Evolutionary conservation across 345 rosid genomes (phyloP).

Genomic region (Eucalyptus curtisii): DNA sequence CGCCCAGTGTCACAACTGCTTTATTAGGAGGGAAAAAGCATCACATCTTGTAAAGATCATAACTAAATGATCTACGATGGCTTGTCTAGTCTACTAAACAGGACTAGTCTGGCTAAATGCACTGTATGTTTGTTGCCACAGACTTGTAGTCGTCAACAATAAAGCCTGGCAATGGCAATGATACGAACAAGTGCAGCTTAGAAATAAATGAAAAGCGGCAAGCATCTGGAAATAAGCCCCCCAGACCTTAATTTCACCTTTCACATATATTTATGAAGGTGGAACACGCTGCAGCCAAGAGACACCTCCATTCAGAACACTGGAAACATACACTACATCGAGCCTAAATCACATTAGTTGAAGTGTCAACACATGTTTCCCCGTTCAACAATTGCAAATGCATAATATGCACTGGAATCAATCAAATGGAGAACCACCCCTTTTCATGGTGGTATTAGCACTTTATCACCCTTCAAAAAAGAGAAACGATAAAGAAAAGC

Average conservation of each 20-base stretch:
- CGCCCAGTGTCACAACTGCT: too few relatives aligned
- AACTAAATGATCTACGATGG: too few relatives aligned
- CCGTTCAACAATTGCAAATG: not conserved
- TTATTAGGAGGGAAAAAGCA: too few relatives aligned
- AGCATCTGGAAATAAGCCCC: not conserved
- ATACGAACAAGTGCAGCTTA: too few relatives aligned
- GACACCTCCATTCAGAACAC: not conserved
- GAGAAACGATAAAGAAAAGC: not conserved
- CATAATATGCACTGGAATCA: not conserved
- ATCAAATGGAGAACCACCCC: not conserved
- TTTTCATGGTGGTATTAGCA: not conserved
- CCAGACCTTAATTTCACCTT: not conserved
- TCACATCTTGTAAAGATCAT: too few relatives aligned
- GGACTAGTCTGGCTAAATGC: too few relatives aligned
- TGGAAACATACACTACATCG: not conserved
- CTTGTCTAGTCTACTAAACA: too few relatives aligned
- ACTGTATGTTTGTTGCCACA: too few relatives aligned
- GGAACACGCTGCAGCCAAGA: not conserved
- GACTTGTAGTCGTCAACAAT: too few relatives aligned
- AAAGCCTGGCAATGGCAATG: too few relatives aligned
- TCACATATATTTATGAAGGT: not conserved
- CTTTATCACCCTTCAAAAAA: not conserved
- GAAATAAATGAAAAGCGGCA: too few relatives aligned
- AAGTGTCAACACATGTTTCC: not conserved
- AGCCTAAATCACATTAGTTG: not conserved